Percentiles rank a stretch among this genome's conserved stretches.
These are phyloP conservation scores for Penicillium arizonense DNA, from an alignment of 495 filamentous ascomycete species.

Conservation along the genomic window DNA sequence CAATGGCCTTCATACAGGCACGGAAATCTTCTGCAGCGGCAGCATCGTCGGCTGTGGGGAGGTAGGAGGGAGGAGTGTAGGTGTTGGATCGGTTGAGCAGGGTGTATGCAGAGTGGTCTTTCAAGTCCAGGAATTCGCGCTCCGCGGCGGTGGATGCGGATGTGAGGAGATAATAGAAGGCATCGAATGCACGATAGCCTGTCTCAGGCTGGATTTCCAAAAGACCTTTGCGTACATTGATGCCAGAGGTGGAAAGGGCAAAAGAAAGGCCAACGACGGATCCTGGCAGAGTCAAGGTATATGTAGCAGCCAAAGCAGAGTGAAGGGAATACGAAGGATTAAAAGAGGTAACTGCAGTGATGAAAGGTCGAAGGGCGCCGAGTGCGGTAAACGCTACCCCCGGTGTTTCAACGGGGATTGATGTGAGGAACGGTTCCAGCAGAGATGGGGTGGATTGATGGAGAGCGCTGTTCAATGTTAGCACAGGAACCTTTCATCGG, in stretches of 20 bases:
- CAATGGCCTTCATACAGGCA: slow-evolving; percentile 76
- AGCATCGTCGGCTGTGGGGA: slow-evolving; percentile 90
- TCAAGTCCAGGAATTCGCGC: slow-evolving; percentile 84
- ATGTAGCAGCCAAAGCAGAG: slow-evolving; percentile 73
- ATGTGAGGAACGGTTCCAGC: slow-evolving; percentile 74
- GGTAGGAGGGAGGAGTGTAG: slow-evolving; percentile 82
- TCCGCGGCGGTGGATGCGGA: slow-evolving; percentile 87
- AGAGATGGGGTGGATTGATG: slow-evolving; percentile 86
- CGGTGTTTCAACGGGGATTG: slow-evolving; percentile 77
- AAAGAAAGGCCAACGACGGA: slow-evolving; percentile 72
- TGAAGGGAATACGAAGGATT: slow-evolving; percentile 85
- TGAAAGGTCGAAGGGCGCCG: slow-evolving; percentile 77
- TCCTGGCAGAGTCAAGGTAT: slow-evolving; percentile 79
- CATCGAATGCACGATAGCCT: slow-evolving; percentile 94
- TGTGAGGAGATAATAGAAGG: slow-evolving; percentile 94
- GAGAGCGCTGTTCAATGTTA: slow-evolving; percentile 59
- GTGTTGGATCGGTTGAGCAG: slow-evolving; percentile 81
- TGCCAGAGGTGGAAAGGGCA: slow-evolving; percentile 80
- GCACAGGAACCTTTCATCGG: neutral
- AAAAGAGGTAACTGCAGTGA: slow-evolving; percentile 80
- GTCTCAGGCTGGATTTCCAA: slow-evolving; percentile 74
- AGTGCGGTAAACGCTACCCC: slow-evolving; percentile 71
- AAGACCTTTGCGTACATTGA: slow-evolving; percentile 80
- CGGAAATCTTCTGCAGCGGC: slow-evolving; percentile 93
- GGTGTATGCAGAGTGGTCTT: slow-evolving; percentile 72